A percentile compares a stretch with the other conserved stretches of the same genome.
These are phyloP conservation scores for Xylariaceae sp. DNA, from an alignment of 2,329 filamentous ascomycete genomes.

Conservation along the genomic window DNA sequence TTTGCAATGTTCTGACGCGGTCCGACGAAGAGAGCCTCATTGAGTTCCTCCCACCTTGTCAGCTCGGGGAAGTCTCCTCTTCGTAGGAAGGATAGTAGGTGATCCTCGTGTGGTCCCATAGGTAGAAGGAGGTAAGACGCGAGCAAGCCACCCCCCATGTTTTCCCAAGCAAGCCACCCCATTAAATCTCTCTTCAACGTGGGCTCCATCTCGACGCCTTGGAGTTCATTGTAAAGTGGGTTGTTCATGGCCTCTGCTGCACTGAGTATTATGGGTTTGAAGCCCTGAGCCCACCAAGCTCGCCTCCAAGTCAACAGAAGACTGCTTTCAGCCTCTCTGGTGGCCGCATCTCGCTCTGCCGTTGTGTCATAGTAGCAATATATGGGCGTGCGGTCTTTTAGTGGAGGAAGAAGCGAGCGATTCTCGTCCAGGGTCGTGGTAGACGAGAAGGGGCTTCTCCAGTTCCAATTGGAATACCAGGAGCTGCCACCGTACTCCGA, in stretches of 20 bases:
- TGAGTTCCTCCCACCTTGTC: constrained; percentile 71
- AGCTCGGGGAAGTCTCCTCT: constrained; percentile 71
- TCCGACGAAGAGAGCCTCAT: constrained; percentile 71
- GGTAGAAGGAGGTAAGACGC: constrained; percentile 78
- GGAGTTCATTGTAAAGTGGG: constrained; percentile 70
- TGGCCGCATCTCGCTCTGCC: constrained; percentile 58
- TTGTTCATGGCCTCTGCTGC: constrained; percentile 80
- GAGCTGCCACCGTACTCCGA: constrained; percentile 74
- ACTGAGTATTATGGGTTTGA: constrained; percentile 78
- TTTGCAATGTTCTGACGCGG: constrained; percentile 61
- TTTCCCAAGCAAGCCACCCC: constrained; percentile 89
- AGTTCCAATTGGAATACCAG: constrained; percentile 89
- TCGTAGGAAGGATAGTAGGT: constrained; percentile 69
- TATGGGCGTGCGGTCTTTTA: constrained; percentile 67
- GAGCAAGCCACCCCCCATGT: constrained; percentile 81
- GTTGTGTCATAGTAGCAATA: constrained; percentile 89
- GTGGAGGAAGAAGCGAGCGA: constrained; percentile 76
- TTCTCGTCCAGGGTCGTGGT: constrained; percentile 77
- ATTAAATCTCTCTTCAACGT: constrained; percentile 68
- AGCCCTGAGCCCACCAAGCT: constrained; percentile 94
- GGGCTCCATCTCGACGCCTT: constrained; percentile 58
- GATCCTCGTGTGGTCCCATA: constrained; percentile 74
- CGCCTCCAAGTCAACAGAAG: constrained; percentile 84
- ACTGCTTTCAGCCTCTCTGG: constrained; percentile 70
- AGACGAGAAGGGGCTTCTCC: constrained; percentile 86